These are phyloP conservation scores for Microthlaspi erraticum DNA, from an alignment of 345 rosid species.

Conservation along the genomic window DNA sequence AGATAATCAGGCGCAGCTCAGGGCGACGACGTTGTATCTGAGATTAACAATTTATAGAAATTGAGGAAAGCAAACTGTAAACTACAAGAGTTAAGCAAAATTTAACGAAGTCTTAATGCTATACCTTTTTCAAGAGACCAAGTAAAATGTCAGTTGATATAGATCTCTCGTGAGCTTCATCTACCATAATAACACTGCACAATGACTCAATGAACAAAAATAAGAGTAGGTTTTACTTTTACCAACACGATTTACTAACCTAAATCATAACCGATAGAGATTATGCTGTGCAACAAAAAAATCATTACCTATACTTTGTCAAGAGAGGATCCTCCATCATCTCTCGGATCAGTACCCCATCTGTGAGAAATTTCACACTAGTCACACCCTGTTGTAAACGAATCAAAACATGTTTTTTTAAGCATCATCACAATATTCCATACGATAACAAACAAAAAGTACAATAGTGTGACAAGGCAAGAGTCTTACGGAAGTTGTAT, in stretches of 20 bases:
- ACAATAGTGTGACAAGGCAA: slow-evolving; percentile 11
- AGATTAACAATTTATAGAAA: slow-evolving; percentile 7
- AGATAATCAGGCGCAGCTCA: slow-evolving; percentile 84
- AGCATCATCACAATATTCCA: slow-evolving; percentile 18
- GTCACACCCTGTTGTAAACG: slow-evolving; percentile 73
- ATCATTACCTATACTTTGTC: slow-evolving; percentile 83
- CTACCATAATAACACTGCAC: slow-evolving; percentile 92
- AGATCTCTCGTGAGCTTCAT: slow-evolving; percentile 99
- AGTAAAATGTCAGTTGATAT: slow-evolving; percentile 93
- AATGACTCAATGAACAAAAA: no score
- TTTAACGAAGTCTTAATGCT: not conserved
- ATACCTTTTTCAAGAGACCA: slow-evolving; percentile 94
- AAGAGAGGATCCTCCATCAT: slow-evolving; percentile 99
- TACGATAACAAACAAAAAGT: not conserved
- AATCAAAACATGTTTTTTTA: slow-evolving; percentile 33
- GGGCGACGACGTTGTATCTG: slow-evolving; percentile 92
- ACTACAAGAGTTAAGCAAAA: not conserved
- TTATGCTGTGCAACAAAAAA: slow-evolving; percentile 8
- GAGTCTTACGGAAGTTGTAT: slow-evolving; percentile 68
- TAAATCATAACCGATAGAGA: not conserved
- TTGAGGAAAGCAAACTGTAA: slow-evolving; percentile 6
- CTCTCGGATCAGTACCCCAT: slow-evolving; percentile 91
- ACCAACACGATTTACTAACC: not conserved
- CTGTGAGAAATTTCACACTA: slow-evolving; percentile 86
- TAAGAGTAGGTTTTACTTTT: slow-evolving; percentile 12